Conservation (phyloP, 2,329 filamentous ascomycete species). For the Zasmidium cellare region DNA sequence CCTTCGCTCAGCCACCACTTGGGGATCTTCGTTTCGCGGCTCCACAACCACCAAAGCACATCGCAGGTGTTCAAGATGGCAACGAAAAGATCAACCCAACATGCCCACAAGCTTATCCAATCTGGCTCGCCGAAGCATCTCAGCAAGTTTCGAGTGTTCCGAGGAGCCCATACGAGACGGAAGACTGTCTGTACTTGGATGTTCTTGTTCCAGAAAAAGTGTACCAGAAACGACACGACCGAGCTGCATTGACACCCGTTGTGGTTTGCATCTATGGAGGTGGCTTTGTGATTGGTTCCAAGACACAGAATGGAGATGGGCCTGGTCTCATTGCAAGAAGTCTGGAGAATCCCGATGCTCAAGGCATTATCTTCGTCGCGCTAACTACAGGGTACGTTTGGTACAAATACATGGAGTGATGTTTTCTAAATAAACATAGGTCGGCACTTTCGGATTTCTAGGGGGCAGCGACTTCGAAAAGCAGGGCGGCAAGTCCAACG, state of each 20-base stretch:
- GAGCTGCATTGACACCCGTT: conserved; percentile 22
- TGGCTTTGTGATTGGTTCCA: conserved; percentile 22
- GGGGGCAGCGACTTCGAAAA: conserved; percentile 44
- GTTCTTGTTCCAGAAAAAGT: conserved; percentile 37
- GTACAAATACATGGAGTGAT: too few relatives aligned
- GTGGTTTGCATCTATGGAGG: conserved; percentile 47
- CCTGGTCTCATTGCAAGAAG: conserved; percentile 1
- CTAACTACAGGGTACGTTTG: conserved; percentile 42
- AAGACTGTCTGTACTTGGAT: conserved; percentile 42
- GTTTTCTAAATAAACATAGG: conserved; percentile 42
- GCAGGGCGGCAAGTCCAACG: conserved; percentile 47
- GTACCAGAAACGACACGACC: conserved; percentile 24
- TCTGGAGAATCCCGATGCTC: background rate
- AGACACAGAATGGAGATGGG: conserved; percentile 1
- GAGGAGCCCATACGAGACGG: conserved; percentile 15
- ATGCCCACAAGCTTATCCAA: conserved; percentile 46
- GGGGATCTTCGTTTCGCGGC: conserved; percentile 53
- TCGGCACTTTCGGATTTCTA: conserved; percentile 51
- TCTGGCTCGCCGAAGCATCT: conserved; percentile 41
- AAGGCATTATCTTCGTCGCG: conserved; percentile 33
- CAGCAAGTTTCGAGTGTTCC: too few relatives aligned
- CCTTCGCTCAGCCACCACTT: conserved; percentile 55
- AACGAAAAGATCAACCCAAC: conserved; percentile 42
- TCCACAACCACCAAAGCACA: conserved; percentile 40
- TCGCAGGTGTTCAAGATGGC: conserved; percentile 46